Base-by-base conservation (phyloP, 208 protist species). In the Endotrypanum monterogeii region DNA sequence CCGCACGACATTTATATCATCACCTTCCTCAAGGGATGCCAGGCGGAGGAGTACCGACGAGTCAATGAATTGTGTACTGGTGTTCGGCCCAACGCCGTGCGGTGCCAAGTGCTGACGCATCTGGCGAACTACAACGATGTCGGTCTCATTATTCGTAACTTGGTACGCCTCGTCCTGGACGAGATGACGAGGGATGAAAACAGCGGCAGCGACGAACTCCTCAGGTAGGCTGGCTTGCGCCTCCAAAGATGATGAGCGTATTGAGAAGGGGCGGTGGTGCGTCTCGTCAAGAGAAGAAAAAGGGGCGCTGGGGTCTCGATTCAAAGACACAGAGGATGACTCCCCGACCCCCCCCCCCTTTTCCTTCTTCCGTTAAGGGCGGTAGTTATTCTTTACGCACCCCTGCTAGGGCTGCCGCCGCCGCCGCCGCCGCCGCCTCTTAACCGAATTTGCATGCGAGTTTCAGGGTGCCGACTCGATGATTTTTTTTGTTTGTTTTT, bases 101-200 rank as follows among this genome's bases (percentile, higher is more conserved):
- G 89, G 71, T 86, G 87, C 57, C 83, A 93, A 60, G 71, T 96
- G 20, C 51, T 96, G 30, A 96, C 92, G 0, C 92, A 96, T 69
- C 52, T 96, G 56, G 89, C 84, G 8, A 94, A 94, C 76, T 96
- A 93, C 78, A 86, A 81, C 52, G 92, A 96, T 63, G 92, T 95
- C 23, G 88, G 92, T 16, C 80, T 96, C 18, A 92, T 93, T 41
- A 90, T 96, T 74, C 84, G 89, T 56, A 96, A 96, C 46, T 76
- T 96, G 30, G 90, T 96, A 32, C 82, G 92, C 5, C 63, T 91
- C 8, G 85, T 94, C 35, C 37, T 94, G 54, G 79, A 92, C 71
- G 87, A 94, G 63, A 92, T 96, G 86, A 71, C 41, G 46, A 82
- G 71, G 25, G 82, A 84, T 28, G 54, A 66, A 8, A 50, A 1